Base-by-base conservation (phyloP, 805 yeast species). In the Saccharomycopsis babjevae region DNA sequence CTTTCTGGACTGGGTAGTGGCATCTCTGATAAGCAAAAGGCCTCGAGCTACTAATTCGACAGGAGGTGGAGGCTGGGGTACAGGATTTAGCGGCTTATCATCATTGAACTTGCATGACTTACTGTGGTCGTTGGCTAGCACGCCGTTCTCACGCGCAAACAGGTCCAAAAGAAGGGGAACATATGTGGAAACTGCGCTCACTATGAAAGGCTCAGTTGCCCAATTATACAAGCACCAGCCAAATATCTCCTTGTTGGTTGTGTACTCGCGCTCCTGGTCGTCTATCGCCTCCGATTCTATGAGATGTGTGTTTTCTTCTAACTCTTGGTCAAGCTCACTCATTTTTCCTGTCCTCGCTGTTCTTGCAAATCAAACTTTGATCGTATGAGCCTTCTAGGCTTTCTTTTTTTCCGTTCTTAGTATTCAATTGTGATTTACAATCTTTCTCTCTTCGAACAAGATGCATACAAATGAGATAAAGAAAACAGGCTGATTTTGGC, bases 161-260 rank as follows among this genome's bases (percentile, higher is more conserved):
- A 84, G 86, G 64, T 88, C 91, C 36, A 88, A 72, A 6, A 88
- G 70, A 18, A 88, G 71, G 0, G 94, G 94, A 5, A 88, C 85
- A 69, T 86, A 88, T 0, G 93, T 86, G 0, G 92, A 86, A 5
- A 88, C 86, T 1, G 87, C 91, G 46, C 89, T 83, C 7, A 88
- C 94, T 3, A 86, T 79, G 68, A 87, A 88, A 0, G 94, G 94
- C 69, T 88, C 96, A 22, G 88, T 82, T 0, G 92, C 91, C 79
- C 88, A 84, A 1, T 85, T 76, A 65, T 83, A 85, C 6, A 84
- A 73, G 68, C 83, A 83, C 92, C 92, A 82, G 3, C 92, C 93
- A 40, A 76, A 66, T 1, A 85, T 75, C 64, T 81, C 84, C 40
- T 71, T 67, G 34, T 70, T 67, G 5, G 78, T 71, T 0, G 82